Percentiles rank a stretch among this genome's conserved stretches.
Conservation (phyloP, 495 filamentous ascomycete genomes). For the Haplographium delicatum region DNA sequence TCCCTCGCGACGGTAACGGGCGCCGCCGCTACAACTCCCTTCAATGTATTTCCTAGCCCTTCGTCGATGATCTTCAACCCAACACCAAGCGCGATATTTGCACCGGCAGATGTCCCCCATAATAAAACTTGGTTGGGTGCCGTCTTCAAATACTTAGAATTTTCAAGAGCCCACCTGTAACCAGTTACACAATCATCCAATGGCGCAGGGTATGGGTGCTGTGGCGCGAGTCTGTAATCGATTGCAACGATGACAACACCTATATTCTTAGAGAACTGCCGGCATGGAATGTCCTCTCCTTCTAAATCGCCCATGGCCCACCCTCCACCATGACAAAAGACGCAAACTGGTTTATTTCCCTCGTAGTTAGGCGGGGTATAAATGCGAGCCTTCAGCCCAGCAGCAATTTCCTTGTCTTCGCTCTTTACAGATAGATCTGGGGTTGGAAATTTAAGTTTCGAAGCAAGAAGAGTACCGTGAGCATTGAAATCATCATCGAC, state of each 20-base stretch:
- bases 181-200: constrained; percentile 18
- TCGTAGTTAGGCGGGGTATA: constrained; percentile 8
- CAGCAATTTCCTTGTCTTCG: constrained; percentile 10
- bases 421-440: constrained; percentile 6
- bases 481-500: neutral
- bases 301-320: constrained; percentile 15
- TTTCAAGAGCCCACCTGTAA: constrained; percentile 16
- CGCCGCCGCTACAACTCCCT: constrained; percentile 5
- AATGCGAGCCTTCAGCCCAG: constrained; percentile 2
- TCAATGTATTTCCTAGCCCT: constrained; percentile 1
- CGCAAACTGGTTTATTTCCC: constrained; percentile 8
- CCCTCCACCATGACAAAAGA: constrained; percentile 13
- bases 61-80: constrained; percentile 9
- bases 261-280: neutral
- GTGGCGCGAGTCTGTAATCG: constrained; percentile 27
- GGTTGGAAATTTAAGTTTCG: constrained; percentile 12
- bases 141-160: constrained; percentile 5
- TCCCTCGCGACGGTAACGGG: constrained; percentile 5
- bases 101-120: constrained; percentile 5
- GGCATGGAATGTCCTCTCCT: neutral
- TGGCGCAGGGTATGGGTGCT: constrained; percentile 20
- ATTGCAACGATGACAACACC: constrained; percentile 20
- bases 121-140: constrained; percentile 2
- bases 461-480: neutral
- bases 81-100: constrained; percentile 2